These are phyloP conservation scores for Syzygium aromaticum DNA, from an alignment of 345 rosid genomes.

Conservation along the genomic window DNA sequence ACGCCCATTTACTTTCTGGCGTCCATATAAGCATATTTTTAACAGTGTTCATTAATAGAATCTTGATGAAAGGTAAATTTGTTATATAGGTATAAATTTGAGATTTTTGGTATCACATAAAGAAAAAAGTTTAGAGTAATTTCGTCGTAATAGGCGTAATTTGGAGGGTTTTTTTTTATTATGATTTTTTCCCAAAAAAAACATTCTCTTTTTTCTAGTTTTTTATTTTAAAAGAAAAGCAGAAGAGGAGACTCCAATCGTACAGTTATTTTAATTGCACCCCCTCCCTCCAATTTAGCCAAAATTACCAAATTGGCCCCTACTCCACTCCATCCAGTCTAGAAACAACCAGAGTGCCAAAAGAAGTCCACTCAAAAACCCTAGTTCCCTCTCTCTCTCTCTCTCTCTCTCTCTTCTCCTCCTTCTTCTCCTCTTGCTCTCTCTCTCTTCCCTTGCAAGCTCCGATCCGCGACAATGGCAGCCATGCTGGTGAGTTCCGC, in stretches of 20 bases:
- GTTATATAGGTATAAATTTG: too few species aligned
- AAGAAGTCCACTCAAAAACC: constrained; percentile 1
- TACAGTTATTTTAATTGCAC: background rate
- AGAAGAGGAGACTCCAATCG: background rate
- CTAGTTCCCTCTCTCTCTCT: constrained; percentile 2
- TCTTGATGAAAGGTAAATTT: too few species aligned
- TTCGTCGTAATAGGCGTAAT: too few species aligned
- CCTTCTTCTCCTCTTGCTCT: background rate
- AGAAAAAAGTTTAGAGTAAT: too few species aligned
- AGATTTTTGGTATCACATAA: too few species aligned
- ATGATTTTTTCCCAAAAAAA: too few species aligned
- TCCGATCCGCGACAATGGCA: constrained; percentile 13
- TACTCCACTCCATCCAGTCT: fast-evolving
- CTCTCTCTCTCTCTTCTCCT: background rate
- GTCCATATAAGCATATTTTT: too few species aligned
- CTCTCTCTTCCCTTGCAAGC: background rate
- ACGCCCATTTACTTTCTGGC: too few species aligned
- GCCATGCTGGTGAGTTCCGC: constrained; percentile 16
- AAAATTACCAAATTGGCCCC: background rate
- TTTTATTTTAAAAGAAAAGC: background rate
- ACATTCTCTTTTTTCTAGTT: too few species aligned
- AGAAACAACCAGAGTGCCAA: background rate
- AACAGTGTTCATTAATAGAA: too few species aligned
- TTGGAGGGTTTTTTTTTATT: too few species aligned
- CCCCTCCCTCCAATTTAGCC: fast-evolving